Percentiles rank a stretch among this genome's conserved stretches.
These are phyloP conservation scores for Pelomyxa schiedti DNA, from an alignment of 78 protist species.

Conservation along the genomic window DNA sequence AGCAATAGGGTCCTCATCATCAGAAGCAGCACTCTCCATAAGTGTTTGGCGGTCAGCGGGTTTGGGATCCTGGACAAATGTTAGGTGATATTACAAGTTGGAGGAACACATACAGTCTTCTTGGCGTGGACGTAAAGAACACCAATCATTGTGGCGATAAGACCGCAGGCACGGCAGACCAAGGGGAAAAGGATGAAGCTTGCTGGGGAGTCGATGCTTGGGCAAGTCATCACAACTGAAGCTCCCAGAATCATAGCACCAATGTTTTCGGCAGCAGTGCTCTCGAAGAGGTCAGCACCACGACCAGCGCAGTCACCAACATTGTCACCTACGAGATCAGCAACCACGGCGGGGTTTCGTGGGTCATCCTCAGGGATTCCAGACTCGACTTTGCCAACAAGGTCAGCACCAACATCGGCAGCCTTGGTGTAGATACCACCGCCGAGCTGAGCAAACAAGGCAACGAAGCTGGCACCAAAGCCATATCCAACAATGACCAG, in stretches of 20 bases:
- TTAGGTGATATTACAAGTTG: too few species aligned
- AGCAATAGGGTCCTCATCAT: not conserved
- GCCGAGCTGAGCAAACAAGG: conserved; percentile 68
- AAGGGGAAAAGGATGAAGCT: conserved; percentile 35
- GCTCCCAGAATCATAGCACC: conserved; percentile 65
- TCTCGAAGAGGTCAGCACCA: conserved; percentile 71
- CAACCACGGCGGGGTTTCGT: conserved; percentile 70
- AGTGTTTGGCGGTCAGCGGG: too few species aligned
- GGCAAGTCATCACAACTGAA: not conserved
- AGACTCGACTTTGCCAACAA: conserved; percentile 65
- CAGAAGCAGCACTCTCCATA: too few species aligned
- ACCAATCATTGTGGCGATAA: not conserved
- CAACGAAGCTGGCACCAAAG: conserved; percentile 75
- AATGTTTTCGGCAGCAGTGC: conserved; percentile 64
- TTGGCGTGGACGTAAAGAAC: not conserved
- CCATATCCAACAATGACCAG: conserved; percentile 63
- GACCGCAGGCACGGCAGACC: conserved; percentile 28
- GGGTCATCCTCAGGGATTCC: conserved; percentile 76
- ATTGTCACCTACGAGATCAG: conserved; percentile 76
- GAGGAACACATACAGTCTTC: not conserved
- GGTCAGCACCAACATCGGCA: conserved; percentile 77
- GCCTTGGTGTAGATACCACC: conserved; percentile 85
- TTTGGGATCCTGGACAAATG: too few species aligned
- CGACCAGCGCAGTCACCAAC: conserved; percentile 79
- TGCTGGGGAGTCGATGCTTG: not conserved